Base-by-base conservation (phyloP, 129 eudicot genomes). In the Centella asiatica region DNA sequence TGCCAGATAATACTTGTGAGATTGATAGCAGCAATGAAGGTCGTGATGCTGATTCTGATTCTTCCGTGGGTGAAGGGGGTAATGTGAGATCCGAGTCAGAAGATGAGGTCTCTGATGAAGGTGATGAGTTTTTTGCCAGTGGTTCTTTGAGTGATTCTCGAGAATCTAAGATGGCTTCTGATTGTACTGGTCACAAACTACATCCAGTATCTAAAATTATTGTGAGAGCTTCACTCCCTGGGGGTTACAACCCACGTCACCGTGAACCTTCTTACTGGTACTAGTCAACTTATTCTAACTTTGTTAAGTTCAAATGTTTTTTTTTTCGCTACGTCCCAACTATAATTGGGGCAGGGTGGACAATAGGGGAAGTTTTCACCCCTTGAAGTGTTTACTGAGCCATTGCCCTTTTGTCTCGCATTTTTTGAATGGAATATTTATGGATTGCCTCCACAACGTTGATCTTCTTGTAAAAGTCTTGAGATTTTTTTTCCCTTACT, bases 201-300 rank as follows among this genome's bases (percentile, higher is more conserved):
- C n/a, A 53, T 49, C 76, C 32, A 69, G 80, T 17, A 17, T 66
- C 69, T 44, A 69, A 33, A 9, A 18, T 29, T 14, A 32, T 68
- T 17, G 44, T 53, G 29, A 80, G 62, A 67, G 60, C 66, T 57
- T 52, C 80, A 51, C 67, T 85, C 46, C 96, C 95, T 39, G 92
- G 95, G 60, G 99, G 93, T 44, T 93, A 93, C 32, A 71, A 85
- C 39, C 96, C 95, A 17, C 82, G 89, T 27, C 95, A 93, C 57
- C 78, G 99, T 57, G 99, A 93, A 67, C 99, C 99, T 76, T 65
- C 68, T 44, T 88, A 69, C 55, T 72, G 96, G 99, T 93, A 85
- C 31, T 15, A 34, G 0, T 42, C 15, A 7, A 58, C 20, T 40
- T n/a, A 32, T 58, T 36, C 6, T 17, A 7, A 24, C 20, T 51